Evolutionary conservation across 2,329 filamentous ascomycete genomes (phyloP), one percentile per base, ranked within the genome.

Genomic region (Ascochyta rabiei): DNA sequence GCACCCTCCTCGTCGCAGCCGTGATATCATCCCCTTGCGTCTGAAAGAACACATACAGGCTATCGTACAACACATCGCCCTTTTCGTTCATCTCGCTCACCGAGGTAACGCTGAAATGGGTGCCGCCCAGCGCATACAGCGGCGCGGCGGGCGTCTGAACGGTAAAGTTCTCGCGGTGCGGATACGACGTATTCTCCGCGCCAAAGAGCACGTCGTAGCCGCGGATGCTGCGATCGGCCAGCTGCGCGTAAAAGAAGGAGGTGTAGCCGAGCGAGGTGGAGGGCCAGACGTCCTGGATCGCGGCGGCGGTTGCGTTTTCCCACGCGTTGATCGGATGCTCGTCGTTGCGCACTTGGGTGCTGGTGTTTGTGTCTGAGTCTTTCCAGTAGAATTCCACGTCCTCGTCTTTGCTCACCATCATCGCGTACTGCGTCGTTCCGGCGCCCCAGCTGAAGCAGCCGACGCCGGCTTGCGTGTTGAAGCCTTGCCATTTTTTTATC

Each of bases 401-500:
- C 54, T 77, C 75, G 5, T 74, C 31, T 12, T 67, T 50, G 51
- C 77, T 76, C 13, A 76, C 72, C 51, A 80, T 68, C 76, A 80
- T 79, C 16, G 75, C 71, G 56, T 80, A 80, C 8, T 74, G 75
- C 0, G 71, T 70, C 5, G 72, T 73, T 2, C 70, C 74, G 6
- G 72, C 67, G 13, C 74, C 75, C 77, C 77, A 79, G 16, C 69
- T 74, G 55, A 77, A 79, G 55, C 77, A 79, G 1, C 74, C 77
- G 3, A 79, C 75, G 15, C 78, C 77, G 2, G 75, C 78, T 47
- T 79, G 77, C 4, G 72, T 76, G 46, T 79, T 79, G 59, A 72
- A 75, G 13, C 71, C 64, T 3, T 56, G 48, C 74, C 77, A 80
- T 2, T 50, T 64, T 37, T 73, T 61, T 30, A 78, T 70, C 16